phyloP scores from a whole-genome alignment of 2,329 filamentous ascomycete species.

The Fusarium newnesense region DNA sequence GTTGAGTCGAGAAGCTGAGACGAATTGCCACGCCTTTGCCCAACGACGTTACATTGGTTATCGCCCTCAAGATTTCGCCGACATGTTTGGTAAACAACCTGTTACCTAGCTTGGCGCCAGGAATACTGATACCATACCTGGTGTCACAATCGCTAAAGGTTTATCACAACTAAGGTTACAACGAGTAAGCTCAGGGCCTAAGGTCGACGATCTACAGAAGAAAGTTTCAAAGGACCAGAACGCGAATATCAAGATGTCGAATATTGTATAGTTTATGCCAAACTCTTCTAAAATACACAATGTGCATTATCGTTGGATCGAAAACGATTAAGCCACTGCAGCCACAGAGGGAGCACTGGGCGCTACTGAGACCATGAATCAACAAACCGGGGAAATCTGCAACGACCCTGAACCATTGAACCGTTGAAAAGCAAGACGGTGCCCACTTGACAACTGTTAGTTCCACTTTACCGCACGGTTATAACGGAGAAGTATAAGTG shows the following conservation, averaged over 20 bases:
- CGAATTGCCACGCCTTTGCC: slow-evolving; percentile 13
- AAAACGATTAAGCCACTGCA: neutral
- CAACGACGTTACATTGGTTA: slow-evolving; percentile 14
- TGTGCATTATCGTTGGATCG: neutral
- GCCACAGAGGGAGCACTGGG: neutral
- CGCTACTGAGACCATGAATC: neutral
- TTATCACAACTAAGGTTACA: slow-evolving; percentile 14
- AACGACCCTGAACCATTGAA: slow-evolving; percentile 23
- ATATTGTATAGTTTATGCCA: neutral
- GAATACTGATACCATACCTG: neutral
- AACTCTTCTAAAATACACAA: neutral
- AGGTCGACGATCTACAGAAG: neutral
- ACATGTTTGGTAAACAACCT: neutral
- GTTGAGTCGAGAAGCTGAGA: slow-evolving; percentile 14
- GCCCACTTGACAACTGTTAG: slow-evolving; percentile 25
- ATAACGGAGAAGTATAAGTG: neutral
- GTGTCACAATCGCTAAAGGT: slow-evolving; percentile 22
- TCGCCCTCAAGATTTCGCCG: neutral
- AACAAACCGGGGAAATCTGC: slow-evolving; percentile 23
- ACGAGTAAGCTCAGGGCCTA: slow-evolving; percentile 6
- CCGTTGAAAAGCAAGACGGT: slow-evolving; percentile 19
- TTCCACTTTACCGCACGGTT: slow-evolving; percentile 11
- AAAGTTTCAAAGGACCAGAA: neutral
- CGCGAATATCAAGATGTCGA: neutral
- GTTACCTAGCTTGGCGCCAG: slow-evolving; percentile 15